phyloP scores from a whole-genome alignment of 441 rosid genomes.

The Mallotus repandus region DNA sequence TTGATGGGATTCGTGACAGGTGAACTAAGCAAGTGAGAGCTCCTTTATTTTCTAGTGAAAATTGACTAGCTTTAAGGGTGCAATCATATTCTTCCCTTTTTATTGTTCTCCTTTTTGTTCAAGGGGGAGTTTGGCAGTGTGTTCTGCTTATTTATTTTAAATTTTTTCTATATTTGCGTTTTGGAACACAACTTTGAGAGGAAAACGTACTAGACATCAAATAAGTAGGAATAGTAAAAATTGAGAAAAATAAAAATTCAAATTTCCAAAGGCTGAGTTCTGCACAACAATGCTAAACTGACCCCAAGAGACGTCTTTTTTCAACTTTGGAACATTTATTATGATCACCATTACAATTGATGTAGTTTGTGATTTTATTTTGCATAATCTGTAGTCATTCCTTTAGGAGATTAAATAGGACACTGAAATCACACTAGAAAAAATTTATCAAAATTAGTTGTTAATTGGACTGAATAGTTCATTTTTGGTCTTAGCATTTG shows the following conservation, averaged over 20 bases:
- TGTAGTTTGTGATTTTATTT: slow-evolving; percentile 5
- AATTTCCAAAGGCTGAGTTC: too few species aligned
- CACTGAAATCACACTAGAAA: neutral
- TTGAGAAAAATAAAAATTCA: too few species aligned
- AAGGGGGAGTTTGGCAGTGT: neutral
- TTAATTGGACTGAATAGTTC: neutral
- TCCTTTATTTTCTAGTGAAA: slow-evolving; percentile 56
- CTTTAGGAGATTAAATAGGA: neutral
- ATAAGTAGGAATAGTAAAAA: too few species aligned
- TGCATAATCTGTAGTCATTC: slow-evolving; percentile 8
- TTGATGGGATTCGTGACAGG: slow-evolving; percentile 75
- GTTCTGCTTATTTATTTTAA: too few species aligned
- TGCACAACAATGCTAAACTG: too few species aligned
- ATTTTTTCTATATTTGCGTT: too few species aligned
- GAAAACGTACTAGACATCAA: too few species aligned
- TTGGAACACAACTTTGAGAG: too few species aligned
- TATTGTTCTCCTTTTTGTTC: slow-evolving; percentile 9
- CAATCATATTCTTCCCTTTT: slow-evolving; percentile 7
- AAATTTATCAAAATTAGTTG: too few species aligned
- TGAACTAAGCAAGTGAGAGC: slow-evolving; percentile 90
- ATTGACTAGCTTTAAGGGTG: slow-evolving; percentile 22
- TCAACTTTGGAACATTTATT: neutral
- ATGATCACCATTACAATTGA: neutral
- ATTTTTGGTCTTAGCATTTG: neutral
- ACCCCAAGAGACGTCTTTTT: neutral